Evolutionary conservation across 2,329 filamentous ascomycete genomes (phyloP).

Genomic region (Fusarium equiseti): DNA sequence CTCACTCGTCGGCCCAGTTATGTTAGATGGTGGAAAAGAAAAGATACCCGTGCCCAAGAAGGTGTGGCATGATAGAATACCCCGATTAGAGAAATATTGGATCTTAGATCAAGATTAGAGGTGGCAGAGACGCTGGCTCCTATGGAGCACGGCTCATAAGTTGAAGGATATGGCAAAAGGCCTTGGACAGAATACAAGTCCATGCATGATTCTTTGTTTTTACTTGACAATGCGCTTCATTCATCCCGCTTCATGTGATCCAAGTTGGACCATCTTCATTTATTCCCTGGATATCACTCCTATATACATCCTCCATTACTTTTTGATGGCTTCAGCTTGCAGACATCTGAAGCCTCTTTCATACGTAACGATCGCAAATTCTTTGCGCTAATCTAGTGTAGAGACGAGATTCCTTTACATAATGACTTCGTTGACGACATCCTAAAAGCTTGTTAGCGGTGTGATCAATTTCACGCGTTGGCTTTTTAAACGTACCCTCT

Average conservation of each 20-base stretch:
- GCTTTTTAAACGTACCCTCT: constrained; percentile 73
- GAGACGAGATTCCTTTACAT: constrained; percentile 70
- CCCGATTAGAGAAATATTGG: constrained; percentile 13
- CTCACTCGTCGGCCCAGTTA: background rate
- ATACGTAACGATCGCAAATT: constrained; percentile 18
- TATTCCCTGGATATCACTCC: constrained; percentile 18
- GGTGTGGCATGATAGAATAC: constrained; percentile 25
- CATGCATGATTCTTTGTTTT: constrained; percentile 27
- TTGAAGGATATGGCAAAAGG: background rate
- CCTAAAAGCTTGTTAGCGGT: constrained; percentile 64
- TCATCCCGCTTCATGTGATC: constrained; percentile 12
- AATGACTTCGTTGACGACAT: constrained; percentile 89
- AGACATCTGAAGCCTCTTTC: constrained; percentile 19
- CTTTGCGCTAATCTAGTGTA: constrained; percentile 32
- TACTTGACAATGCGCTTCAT: constrained; percentile 6
- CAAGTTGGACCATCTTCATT: constrained; percentile 15
- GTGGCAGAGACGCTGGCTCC: background rate
- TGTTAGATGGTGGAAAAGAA: constrained; percentile 21
- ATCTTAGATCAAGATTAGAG: constrained; percentile 29
- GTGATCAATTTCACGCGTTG: background rate
- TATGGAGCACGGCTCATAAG: background rate
- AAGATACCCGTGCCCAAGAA: constrained; percentile 14
- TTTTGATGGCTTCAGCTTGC: constrained; percentile 17
- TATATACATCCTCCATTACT: constrained; percentile 40
- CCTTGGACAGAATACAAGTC: constrained; percentile 33